These are phyloP conservation scores for Ophioceras dolichostomum DNA, from an alignment of 2,329 filamentous ascomycete genomes.

Conservation along the genomic window DNA sequence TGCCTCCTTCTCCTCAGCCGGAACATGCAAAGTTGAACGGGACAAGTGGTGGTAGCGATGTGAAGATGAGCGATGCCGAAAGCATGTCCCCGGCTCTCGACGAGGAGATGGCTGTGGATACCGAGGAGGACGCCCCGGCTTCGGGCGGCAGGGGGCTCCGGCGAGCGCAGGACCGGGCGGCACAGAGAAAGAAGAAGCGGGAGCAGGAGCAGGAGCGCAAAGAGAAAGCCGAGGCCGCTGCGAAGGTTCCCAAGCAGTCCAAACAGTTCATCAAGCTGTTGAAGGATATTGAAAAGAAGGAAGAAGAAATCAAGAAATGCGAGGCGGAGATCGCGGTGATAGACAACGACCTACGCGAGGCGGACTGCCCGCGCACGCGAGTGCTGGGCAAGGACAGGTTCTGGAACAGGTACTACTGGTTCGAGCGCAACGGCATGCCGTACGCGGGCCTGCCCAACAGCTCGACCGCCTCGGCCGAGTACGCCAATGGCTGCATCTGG, in stretches of 20 bases:
- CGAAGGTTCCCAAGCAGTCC: slow-evolving; percentile 63
- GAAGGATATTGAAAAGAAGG: slow-evolving; percentile 81
- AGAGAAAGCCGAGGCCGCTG: slow-evolving; percentile 49
- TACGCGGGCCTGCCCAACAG: slow-evolving; percentile 79
- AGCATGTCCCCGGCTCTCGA: slow-evolving; percentile 47
- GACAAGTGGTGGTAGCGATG: no score
- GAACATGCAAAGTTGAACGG: slow-evolving; percentile 37
- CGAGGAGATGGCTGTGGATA: slow-evolving; percentile 50
- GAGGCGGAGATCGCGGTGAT: slow-evolving; percentile 77
- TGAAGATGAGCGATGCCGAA: slow-evolving; percentile 51
- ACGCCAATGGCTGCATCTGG: slow-evolving; percentile 89
- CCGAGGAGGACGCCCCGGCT: slow-evolving; percentile 59
- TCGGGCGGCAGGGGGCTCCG: slow-evolving; percentile 41
- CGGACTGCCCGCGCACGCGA: slow-evolving; percentile 81
- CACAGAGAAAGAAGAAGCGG: slow-evolving; percentile 67
- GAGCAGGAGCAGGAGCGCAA: slow-evolving; percentile 53
- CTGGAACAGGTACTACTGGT: slow-evolving; percentile 99
- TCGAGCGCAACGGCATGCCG: slow-evolving; percentile 96
- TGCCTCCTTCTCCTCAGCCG: slow-evolving; percentile 47
- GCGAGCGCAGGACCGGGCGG: slow-evolving; percentile 53
- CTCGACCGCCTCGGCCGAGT: slow-evolving; percentile 75
- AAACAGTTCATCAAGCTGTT: slow-evolving; percentile 82
- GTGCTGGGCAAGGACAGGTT: slow-evolving; percentile 90
- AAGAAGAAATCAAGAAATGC: slow-evolving; percentile 64
- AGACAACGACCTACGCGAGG: slow-evolving; percentile 87